A percentile compares a stretch with the other conserved stretches of the same genome.
Evolutionary conservation across 2,329 filamentous ascomycete genomes (phyloP).

Genomic region (Simplicillium sp.): DNA sequence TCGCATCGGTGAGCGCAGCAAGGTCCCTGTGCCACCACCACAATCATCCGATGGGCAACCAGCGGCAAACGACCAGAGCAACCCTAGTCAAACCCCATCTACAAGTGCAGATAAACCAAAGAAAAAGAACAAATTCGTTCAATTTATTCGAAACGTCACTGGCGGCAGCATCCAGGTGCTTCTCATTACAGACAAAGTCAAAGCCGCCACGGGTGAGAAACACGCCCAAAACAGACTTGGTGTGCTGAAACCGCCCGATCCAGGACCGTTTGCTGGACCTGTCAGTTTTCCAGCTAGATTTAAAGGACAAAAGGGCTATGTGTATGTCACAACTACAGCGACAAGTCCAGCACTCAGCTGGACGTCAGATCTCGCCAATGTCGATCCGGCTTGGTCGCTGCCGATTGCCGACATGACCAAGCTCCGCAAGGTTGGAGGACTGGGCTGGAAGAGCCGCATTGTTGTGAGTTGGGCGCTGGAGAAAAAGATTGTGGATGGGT

Average conservation of each 20-base stretch:
- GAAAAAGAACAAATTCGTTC: background rate
- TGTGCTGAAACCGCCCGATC: constrained; percentile 41
- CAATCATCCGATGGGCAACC: constrained; percentile 13
- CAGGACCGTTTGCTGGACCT: constrained; percentile 46
- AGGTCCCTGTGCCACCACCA: constrained; percentile 62
- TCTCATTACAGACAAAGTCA: constrained; percentile 60
- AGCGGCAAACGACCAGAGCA: too few species aligned
- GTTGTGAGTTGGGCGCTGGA: constrained; percentile 72
- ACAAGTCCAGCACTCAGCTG: constrained; percentile 61
- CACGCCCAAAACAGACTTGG: constrained; percentile 64
- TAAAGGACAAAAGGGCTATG: constrained; percentile 61
- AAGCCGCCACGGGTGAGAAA: constrained; percentile 48
- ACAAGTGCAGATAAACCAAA: too few species aligned
- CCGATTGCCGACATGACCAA: constrained; percentile 62
- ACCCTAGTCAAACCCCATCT: too few species aligned
- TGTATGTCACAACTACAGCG: constrained; percentile 58
- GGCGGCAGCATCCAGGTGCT: constrained; percentile 66
- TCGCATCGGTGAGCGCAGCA: constrained; percentile 72
- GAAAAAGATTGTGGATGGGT: constrained; percentile 64
- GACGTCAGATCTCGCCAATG: constrained; percentile 41
- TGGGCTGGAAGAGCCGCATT: constrained; percentile 79
- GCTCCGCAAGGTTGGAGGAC: constrained; percentile 68
- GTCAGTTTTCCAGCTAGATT: constrained; percentile 67
- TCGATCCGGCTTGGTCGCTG: constrained; percentile 59
- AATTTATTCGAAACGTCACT: constrained; percentile 58